These are phyloP conservation scores for Sphagnum tenellum DNA, from an alignment of 225 moss, liverwort and hornwort species.

Conservation along the genomic window DNA sequence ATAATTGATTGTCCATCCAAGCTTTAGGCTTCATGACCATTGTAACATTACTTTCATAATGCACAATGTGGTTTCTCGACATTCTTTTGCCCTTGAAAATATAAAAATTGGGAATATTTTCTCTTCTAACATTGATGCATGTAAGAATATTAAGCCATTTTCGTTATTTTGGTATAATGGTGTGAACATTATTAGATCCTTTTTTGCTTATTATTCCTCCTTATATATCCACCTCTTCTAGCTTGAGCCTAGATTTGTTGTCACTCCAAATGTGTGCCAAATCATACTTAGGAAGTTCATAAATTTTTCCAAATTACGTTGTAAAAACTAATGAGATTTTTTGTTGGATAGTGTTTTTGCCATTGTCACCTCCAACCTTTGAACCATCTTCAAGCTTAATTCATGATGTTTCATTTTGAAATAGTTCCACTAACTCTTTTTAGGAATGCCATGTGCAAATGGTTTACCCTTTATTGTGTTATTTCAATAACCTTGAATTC, in stretches of 20 bases:
- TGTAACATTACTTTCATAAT: background rate
- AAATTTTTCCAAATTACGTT: background rate
- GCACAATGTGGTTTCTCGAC: background rate
- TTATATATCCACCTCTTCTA: background rate
- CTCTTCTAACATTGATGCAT: background rate
- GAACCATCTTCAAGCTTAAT: background rate
- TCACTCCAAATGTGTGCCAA: background rate
- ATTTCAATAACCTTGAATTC: background rate
- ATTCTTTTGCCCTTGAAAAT: background rate
- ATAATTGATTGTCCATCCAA: background rate
- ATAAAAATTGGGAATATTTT: background rate
- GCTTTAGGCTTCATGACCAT: background rate
- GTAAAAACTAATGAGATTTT: background rate
- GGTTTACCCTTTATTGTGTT: background rate
- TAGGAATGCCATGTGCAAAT: background rate
- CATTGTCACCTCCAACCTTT: background rate
- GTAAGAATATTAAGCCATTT: background rate
- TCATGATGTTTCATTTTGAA: background rate
- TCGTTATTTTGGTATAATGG: background rate
- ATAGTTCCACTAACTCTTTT: background rate
- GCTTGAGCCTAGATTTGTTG: background rate
- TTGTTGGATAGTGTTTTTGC: background rate
- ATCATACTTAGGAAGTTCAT: background rate
- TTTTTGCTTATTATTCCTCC: background rate
- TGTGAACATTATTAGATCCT: background rate